A percentile compares a stretch with the other conserved stretches of the same genome.
These are phyloP conservation scores for Ehretia macrophylla DNA, from an alignment of 257 asterid species.

Conservation along the genomic window DNA sequence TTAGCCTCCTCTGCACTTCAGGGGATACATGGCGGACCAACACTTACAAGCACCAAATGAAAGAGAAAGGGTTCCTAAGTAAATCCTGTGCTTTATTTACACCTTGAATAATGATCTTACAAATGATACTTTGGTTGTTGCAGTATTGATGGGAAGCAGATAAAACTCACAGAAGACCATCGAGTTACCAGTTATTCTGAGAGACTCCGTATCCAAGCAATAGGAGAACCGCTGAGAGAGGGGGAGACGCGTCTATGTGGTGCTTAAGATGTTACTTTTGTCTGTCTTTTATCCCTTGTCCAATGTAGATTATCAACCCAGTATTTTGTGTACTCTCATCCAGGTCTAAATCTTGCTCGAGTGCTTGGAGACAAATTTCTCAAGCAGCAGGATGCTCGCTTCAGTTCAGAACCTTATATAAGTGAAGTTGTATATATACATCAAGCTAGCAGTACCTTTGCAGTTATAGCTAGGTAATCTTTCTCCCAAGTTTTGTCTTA, in stretches of 20 bases:
- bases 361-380: conserved; percentile 98
- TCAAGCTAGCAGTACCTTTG: conserved; percentile 53
- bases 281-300: conserved; percentile 5
- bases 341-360: conserved; percentile 93
- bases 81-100: background rate
- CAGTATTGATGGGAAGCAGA: conserved; percentile 81
- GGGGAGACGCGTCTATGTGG: conserved; percentile 96
- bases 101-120: too few species aligned
- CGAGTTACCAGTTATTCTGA: conserved; percentile 72
- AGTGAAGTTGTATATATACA: conserved; percentile 57
- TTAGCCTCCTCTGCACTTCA: too few species aligned
- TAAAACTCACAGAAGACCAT: conserved; percentile 97
- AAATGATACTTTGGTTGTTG: conserved; percentile 17
- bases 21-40: too few species aligned
- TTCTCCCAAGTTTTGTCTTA: conserved; percentile 1
- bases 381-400: conserved; percentile 85
- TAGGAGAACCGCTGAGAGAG: conserved; percentile 79
- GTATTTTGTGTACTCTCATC: conserved; percentile 13
- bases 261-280: conserved; percentile 24
- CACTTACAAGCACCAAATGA: too few species aligned
- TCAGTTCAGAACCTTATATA: conserved; percentile 86
- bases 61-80: background rate
- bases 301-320: conserved; percentile 12
- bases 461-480: conserved; percentile 79
- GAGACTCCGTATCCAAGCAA: conserved; percentile 70